Percentiles rank a stretch among this genome's conserved stretches.
phyloP scores from a whole-genome alignment of 78 protist species.

The Parvularia atlantis region DNA sequence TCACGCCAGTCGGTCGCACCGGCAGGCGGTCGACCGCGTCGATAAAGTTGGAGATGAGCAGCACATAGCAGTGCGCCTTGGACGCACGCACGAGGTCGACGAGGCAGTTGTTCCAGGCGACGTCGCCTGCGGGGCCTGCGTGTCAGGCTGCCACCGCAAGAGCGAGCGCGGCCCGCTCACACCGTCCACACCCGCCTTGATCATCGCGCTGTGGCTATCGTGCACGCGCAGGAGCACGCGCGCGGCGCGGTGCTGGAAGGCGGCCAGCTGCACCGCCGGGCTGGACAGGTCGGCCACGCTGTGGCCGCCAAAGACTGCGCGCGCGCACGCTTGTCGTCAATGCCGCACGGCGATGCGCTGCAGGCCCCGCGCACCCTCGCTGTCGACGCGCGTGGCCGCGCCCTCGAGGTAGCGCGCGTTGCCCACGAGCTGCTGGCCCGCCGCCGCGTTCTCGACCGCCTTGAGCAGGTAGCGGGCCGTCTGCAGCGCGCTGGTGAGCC shows the following conservation, averaged over 20 bases:
- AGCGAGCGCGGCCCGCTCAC: not conserved
- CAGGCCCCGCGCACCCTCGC: no score
- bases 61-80: constrained; percentile 17
- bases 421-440: no score
- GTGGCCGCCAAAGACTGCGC: no score
- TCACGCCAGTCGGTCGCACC: no score
- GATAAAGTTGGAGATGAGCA: no score
- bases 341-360: no score
- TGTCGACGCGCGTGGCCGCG: no score
- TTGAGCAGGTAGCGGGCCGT: constrained; percentile 36
- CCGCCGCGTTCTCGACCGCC: not conserved
- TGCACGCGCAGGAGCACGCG: not conserved
- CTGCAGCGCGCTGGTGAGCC: no score
- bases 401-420: no score
- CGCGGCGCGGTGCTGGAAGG: not conserved
- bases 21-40: no score
- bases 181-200: constrained; percentile 15
- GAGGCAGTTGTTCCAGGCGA: constrained; percentile 22
- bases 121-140: not conserved
- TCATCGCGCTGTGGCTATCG: not conserved
- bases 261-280: not conserved
- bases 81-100: constrained; percentile 17
- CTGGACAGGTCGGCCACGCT: not conserved
- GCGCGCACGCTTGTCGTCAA: no score
- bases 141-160: constrained; percentile 5